Evolutionary conservation across 2,329 filamentous ascomycete species (phyloP).

Genomic region (Endocalyx cinctus): DNA sequence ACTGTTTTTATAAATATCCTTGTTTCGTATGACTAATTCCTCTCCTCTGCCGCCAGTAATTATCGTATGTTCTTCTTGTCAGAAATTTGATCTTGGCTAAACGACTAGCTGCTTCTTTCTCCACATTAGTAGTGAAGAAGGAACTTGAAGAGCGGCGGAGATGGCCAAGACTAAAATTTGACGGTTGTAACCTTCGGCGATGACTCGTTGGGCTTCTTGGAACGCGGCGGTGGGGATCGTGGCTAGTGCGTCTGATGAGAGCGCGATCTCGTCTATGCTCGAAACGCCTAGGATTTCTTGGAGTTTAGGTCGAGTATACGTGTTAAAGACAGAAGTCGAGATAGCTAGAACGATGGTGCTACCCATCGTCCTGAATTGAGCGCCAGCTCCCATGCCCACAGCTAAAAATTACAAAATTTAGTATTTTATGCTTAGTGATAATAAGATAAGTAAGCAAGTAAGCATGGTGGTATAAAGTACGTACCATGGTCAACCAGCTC

Average conservation of each 20-base stretch:
- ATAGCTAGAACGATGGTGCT: conserved; percentile 7
- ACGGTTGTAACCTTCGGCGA: background rate
- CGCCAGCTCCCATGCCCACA: conserved; percentile 7
- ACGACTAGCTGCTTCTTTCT: background rate
- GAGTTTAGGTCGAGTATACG: conserved; percentile 1
- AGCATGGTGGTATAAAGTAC: background rate
- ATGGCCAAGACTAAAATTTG: background rate
- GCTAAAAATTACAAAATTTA: conserved; percentile 2
- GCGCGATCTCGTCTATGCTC: background rate
- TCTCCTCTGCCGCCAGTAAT: no score
- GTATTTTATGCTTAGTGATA: background rate
- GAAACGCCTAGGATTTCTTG: background rate
- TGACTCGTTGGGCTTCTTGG: background rate
- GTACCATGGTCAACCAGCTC: conserved; percentile 3
- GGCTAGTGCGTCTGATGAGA: background rate
- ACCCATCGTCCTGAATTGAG: conserved; percentile 8
- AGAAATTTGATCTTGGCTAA: background rate
- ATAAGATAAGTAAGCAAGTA: background rate
- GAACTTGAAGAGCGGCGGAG: background rate
- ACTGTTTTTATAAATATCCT: no score
- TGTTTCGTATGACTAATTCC: no score
- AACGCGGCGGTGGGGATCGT: background rate
- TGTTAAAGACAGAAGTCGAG: conserved; percentile 9
- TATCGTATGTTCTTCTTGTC: no score
- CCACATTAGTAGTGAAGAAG: background rate